Evolutionary conservation across 179 eudicot species (phyloP).

Genomic region (Carnegiea gigantea): DNA sequence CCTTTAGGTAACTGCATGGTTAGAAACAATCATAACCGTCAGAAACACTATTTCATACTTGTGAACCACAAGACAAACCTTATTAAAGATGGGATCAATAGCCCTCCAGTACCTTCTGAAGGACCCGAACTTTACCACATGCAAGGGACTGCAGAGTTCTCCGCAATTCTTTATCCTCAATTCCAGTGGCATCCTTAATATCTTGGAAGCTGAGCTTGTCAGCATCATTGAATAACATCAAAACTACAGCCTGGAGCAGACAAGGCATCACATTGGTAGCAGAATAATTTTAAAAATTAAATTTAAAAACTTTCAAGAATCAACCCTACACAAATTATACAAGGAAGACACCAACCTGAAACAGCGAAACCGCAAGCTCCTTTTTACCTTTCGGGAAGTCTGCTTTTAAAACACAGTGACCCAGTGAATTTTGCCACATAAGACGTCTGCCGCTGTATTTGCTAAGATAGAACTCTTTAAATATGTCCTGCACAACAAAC

Average conservation of each 20-base stretch:
- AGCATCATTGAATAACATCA: constrained; percentile 97
- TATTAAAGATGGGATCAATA: background rate
- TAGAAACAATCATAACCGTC: constrained; percentile 12
- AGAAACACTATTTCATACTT: constrained; percentile 2
- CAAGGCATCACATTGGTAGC: constrained; percentile 7
- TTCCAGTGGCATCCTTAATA: constrained; percentile 85
- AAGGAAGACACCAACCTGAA: constrained; percentile 68
- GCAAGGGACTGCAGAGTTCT: constrained; percentile 98
- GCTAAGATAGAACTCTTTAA: constrained; percentile 92
- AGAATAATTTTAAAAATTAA: background rate
- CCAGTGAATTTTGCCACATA: constrained; percentile 99
- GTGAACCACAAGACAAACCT: background rate
- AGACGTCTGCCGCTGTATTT: constrained; percentile 94
- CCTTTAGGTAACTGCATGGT: constrained; percentile 81
- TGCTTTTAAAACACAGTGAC: constrained; percentile 91
- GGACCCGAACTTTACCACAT: constrained; percentile 93
- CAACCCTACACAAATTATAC: background rate
- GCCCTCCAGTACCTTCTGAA: constrained; percentile 59
- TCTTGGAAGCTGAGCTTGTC: constrained; percentile 90
- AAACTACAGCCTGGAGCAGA: constrained; percentile 70
- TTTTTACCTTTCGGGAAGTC: constrained; percentile 87
- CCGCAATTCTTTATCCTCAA: constrained; percentile 92
- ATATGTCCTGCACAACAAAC: constrained; percentile 65
- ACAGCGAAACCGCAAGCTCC: constrained; percentile 96
- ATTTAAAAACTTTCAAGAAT: background rate